Evolutionary conservation across 768 basidiomycete genomes (phyloP).

Genomic region (Dacryopinax primogenitus): DNA sequence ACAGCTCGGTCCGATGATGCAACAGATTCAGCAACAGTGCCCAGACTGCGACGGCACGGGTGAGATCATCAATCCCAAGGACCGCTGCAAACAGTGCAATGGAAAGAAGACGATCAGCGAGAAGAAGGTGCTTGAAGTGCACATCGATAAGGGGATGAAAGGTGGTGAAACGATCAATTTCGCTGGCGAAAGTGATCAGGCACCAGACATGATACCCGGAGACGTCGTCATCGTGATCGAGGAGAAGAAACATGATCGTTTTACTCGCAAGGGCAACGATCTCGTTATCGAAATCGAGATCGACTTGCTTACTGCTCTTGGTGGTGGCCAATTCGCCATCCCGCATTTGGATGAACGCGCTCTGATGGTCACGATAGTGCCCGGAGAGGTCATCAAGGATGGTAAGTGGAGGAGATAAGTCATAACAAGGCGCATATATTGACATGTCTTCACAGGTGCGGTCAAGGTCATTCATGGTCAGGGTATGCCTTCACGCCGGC

Average conservation of each 20-base stretch:
- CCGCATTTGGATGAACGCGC: constrained; percentile 89
- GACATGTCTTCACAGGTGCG: constrained; percentile 41
- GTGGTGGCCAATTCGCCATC: constrained; percentile 79
- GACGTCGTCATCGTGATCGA: constrained; percentile 91
- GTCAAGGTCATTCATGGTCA: constrained; percentile 85
- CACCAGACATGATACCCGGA: constrained; percentile 76
- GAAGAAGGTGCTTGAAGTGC: constrained; percentile 94
- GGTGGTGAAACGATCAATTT: constrained; percentile 83
- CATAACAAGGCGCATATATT: constrained; percentile 12
- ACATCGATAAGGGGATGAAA: constrained; percentile 97
- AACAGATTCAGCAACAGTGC: constrained; percentile 93
- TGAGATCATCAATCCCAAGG: constrained; percentile 86
- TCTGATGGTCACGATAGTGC: constrained; percentile 65
- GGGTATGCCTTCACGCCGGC: constrained; percentile 97
- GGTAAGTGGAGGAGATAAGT: constrained; percentile 41
- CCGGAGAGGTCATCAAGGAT: constrained; percentile 87
- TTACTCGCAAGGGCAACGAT: constrained; percentile 80
- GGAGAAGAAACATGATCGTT: constrained; percentile 79
- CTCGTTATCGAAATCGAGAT: constrained; percentile 77
- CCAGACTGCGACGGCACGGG: constrained; percentile 89
- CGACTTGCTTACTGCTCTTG: constrained; percentile 85
- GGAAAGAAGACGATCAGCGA: constrained; percentile 91
- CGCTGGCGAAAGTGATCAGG: constrained; percentile 82
- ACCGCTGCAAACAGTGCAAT: constrained; percentile 82
- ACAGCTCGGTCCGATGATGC: constrained; percentile 99